Conservation (phyloP, 306 rosid species). For the Morella rubra region DNA sequence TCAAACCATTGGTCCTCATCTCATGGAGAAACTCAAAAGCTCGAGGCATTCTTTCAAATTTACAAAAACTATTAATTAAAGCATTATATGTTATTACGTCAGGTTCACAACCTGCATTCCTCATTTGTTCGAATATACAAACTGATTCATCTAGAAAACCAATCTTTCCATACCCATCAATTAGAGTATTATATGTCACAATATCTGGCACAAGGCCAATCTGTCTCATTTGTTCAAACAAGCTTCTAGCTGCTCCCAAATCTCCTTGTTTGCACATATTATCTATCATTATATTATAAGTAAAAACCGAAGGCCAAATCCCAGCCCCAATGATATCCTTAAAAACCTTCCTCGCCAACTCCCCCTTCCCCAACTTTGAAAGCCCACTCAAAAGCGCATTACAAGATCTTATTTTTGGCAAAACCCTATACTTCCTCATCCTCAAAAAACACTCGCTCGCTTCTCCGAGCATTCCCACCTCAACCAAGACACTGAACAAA, state of each 20-base stretch:
- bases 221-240: conserved; percentile 67
- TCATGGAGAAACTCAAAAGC: conserved; percentile 67
- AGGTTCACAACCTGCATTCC: conserved; percentile 60
- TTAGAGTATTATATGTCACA: conserved; percentile 86
- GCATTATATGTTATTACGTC: conserved; percentile 75
- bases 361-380: conserved; percentile 57
- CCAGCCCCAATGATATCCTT: conserved; percentile 67
- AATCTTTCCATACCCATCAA: conserved; percentile 85
- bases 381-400: conserved; percentile 72
- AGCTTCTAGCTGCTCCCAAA: conserved; percentile 54
- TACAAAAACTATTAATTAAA: conserved; percentile 77
- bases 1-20: conserved; percentile 63
- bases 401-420: conserved; percentile 80
- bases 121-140: conserved; percentile 64
- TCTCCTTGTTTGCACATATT: conserved; percentile 73
- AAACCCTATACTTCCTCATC: conserved; percentile 68
- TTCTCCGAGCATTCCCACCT: conserved; percentile 73
- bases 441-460: conserved; percentile 65
- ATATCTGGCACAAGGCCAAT: conserved; percentile 61
- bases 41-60: conserved; percentile 62
- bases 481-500: conserved; percentile 84
- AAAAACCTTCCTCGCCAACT: conserved; percentile 52
- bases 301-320: conserved; percentile 67
- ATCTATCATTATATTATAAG: conserved; percentile 73
- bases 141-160: conserved; percentile 53